Percentiles rank a stretch among this genome's conserved stretches.
phyloP scores from a whole-genome alignment of 176 grass and related monocot species.

The Bonia amplexicaulis region DNA sequence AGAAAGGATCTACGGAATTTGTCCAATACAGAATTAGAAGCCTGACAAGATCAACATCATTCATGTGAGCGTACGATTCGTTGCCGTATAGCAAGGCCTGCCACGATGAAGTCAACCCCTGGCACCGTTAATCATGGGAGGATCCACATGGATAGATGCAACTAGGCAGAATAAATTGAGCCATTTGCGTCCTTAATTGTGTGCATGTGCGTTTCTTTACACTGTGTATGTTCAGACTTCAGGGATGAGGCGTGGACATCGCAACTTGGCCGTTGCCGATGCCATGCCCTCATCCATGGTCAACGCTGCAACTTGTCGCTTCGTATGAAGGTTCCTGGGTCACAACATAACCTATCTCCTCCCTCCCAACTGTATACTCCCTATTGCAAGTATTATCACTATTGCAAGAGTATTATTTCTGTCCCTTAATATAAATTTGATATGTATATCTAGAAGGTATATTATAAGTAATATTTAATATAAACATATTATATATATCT shows the following conservation, averaged over 20 bases:
- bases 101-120: slow-evolving; percentile 20
- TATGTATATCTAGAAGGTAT: too few species aligned
- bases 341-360: neutral
- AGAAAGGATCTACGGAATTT: neutral
- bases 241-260: neutral
- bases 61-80: slow-evolving; percentile 24
- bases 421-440: too few species aligned
- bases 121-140: neutral
- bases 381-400: neutral
- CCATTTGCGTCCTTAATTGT: neutral
- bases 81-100: neutral
- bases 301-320: slow-evolving; percentile 14
- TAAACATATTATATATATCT: too few species aligned
- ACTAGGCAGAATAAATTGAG: neutral
- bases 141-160: slow-evolving; percentile 22
- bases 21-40: slow-evolving; percentile 3
- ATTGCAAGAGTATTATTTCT: too few species aligned
- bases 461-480: too few species aligned
- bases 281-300: neutral
- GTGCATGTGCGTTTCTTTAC: neutral
- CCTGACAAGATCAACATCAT: neutral
- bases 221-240: neutral
- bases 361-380: neutral
- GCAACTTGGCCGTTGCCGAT: neutral
- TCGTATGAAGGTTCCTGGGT: neutral